Conservation (phyloP, 768 basidiomycete genomes). For the Pisolithus tinctorius region DNA sequence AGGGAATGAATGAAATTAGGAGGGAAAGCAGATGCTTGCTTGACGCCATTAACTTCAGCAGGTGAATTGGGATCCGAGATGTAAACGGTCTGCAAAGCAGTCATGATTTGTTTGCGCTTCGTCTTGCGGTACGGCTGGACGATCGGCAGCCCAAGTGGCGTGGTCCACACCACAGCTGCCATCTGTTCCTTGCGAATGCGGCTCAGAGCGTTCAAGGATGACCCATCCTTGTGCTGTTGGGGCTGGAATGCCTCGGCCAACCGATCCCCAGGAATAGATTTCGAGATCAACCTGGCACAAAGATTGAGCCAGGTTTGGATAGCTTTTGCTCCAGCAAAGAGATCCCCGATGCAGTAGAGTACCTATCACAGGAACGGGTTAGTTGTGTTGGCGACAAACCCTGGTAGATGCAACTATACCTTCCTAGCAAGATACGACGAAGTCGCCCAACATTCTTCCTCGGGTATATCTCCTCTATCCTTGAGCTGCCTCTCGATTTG, state of each 20-base stretch:
- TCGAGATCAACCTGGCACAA: constrained; percentile 78
- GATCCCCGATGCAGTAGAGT: constrained; percentile 78
- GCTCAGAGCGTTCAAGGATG: constrained; percentile 12
- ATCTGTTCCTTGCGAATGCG: constrained; percentile 81
- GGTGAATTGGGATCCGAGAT: constrained; percentile 81
- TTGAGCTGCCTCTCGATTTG: constrained; percentile 89
- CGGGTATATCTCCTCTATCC: constrained; percentile 63
- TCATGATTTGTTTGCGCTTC: constrained; percentile 77
- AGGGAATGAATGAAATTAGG: constrained; percentile 98
- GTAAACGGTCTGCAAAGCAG: constrained; percentile 78
- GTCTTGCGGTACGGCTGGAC: constrained; percentile 92
- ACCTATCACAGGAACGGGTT: constrained; percentile 33
- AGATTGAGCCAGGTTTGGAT: constrained; percentile 90
- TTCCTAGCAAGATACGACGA: constrained; percentile 77
- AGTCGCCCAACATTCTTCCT: constrained; percentile 67
- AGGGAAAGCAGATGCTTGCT: constrained; percentile 96
- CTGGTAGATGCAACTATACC: constrained; percentile 29
- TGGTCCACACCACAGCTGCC: constrained; percentile 95
- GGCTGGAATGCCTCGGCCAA: constrained; percentile 37
- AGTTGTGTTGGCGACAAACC: neutral
- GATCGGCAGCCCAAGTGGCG: constrained; percentile 89
- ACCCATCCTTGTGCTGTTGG: neutral
- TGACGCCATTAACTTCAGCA: constrained; percentile 72
- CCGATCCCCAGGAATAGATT: constrained; percentile 73
- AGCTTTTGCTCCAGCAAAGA: constrained; percentile 86